A percentile compares a stretch with the other conserved stretches of the same genome.
phyloP scores from a whole-genome alignment of 2,329 filamentous ascomycete species.

The Ophiostoma ips region DNA sequence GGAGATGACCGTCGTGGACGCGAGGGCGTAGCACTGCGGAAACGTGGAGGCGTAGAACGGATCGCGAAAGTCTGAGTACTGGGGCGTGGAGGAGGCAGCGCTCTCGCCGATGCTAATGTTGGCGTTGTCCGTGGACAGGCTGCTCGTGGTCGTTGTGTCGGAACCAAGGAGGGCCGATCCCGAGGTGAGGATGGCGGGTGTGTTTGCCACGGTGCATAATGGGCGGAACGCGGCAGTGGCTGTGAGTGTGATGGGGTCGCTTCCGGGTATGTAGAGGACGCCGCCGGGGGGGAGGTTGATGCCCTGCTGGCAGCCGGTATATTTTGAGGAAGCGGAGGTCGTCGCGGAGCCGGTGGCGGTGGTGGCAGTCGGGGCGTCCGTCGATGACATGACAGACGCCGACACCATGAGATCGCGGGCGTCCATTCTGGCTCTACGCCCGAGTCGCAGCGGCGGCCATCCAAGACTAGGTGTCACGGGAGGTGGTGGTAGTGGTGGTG shows the following conservation, averaged over 20 bases:
- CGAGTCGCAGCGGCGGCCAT: conserved; percentile 17
- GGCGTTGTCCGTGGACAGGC: conserved; percentile 19
- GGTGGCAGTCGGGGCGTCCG: not conserved
- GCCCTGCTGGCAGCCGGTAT: conserved; percentile 24
- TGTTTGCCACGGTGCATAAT: conserved; percentile 32
- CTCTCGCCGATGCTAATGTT: conserved; percentile 1
- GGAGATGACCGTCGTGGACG: conserved; percentile 77
- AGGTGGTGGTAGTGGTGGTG: not conserved
- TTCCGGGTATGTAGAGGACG: conserved; percentile 35
- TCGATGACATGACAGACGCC: conserved; percentile 5
- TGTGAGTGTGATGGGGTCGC: conserved; percentile 43
- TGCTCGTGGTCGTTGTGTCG: conserved; percentile 21
- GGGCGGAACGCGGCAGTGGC: conserved; percentile 46
- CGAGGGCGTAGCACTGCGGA: conserved; percentile 84
- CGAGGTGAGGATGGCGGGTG: conserved; percentile 25
- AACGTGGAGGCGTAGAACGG: conserved; percentile 92
- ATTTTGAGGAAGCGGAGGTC: not conserved
- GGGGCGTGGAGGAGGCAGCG: conserved; percentile 19
- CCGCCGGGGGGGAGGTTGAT: conserved; percentile 30
- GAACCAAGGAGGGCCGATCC: not conserved
- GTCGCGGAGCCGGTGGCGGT: not conserved
- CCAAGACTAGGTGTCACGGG: conserved; percentile 2
- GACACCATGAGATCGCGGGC: conserved; percentile 7
- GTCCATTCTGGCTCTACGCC: conserved; percentile 12
- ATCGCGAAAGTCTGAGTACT: conserved; percentile 55